A percentile compares a stretch with the other conserved stretches of the same genome.
Evolutionary conservation across 805 yeast genomes (phyloP).

Genomic region (Kazachstania kunashirensis): DNA sequence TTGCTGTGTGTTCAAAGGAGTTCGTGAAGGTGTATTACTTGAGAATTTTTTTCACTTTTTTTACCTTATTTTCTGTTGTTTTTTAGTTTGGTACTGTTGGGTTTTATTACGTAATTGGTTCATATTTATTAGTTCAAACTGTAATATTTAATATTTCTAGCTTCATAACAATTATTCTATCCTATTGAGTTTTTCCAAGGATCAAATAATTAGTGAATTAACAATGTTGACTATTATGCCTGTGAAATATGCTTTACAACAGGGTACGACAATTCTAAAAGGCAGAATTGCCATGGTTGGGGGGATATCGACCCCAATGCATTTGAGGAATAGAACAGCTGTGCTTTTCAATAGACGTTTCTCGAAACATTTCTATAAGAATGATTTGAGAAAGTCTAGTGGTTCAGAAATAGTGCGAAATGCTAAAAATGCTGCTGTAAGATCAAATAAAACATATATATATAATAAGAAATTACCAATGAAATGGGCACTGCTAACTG

Average conservation of each 20-base stretch:
- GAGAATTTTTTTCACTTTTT: too few species aligned
- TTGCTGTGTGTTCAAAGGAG: too few species aligned
- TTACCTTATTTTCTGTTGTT: too few species aligned
- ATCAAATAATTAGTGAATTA: too few species aligned
- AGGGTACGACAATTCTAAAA: slow-evolving; percentile 12
- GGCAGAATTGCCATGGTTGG: slow-evolving; percentile 12
- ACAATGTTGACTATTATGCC: slow-evolving; percentile 10
- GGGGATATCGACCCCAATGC: slow-evolving; percentile 13
- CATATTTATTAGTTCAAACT: too few species aligned
- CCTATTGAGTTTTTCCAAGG: too few species aligned
- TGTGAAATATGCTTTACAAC: slow-evolving; percentile 14
- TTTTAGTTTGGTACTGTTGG: too few species aligned
- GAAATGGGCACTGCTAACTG: slow-evolving; percentile 25
- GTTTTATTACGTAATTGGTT: too few species aligned
- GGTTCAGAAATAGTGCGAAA: background rate
- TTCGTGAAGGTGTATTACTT: too few species aligned
- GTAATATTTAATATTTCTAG: too few species aligned
- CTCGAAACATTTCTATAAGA: slow-evolving; percentile 5
- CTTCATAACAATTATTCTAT: too few species aligned
- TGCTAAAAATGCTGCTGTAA: slow-evolving; percentile 3
- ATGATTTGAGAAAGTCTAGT: background rate
- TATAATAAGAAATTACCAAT: slow-evolving; percentile 5
- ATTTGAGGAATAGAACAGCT: slow-evolving; percentile 22
- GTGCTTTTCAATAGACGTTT: slow-evolving; percentile 17
- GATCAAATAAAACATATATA: background rate